Evolutionary conservation across 495 filamentous ascomycete genomes (phyloP).

Genomic region (Sordaria brevicollis): DNA sequence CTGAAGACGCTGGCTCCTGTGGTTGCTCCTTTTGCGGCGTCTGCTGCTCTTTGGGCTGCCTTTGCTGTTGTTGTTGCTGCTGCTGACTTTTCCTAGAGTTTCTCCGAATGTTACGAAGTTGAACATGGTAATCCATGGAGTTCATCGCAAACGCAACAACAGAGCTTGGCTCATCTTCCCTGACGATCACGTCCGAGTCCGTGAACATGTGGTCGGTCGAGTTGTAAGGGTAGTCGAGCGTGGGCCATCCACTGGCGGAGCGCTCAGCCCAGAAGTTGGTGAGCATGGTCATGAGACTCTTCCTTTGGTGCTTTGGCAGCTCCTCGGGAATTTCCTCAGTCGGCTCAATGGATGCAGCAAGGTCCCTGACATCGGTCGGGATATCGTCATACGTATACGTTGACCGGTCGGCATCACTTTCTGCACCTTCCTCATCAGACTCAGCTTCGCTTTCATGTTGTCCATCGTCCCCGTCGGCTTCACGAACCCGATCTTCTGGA

Average conservation of each 20-base stretch:
- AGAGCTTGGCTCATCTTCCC: conserved; percentile 95
- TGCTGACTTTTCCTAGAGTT: background rate
- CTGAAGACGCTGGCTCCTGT: conserved; percentile 4
- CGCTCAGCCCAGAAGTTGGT: conserved; percentile 98
- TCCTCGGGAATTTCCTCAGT: conserved; percentile 57
- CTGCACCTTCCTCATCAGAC: conserved; percentile 61
- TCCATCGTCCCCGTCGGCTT: conserved; percentile 40
- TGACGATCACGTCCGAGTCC: conserved; percentile 95
- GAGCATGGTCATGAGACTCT: conserved; percentile 85
- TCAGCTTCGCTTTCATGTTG: conserved; percentile 41
- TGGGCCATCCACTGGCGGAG: conserved; percentile 91
- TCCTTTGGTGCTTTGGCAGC: conserved; percentile 82
- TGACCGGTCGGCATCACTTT: conserved; percentile 59
- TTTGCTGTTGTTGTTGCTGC: background rate
- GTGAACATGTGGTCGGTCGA: conserved; percentile 89
- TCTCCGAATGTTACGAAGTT: conserved; percentile 58
- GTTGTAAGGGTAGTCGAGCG: conserved; percentile 84
- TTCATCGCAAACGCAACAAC: conserved; percentile 86
- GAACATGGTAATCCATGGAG: conserved; percentile 72
- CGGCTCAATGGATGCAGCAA: conserved; percentile 55
- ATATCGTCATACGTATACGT: conserved; percentile 47
- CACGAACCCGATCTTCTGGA: conserved; percentile 31
- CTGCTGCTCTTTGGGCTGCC: conserved; percentile 4
- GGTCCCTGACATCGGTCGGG: conserved; percentile 35
- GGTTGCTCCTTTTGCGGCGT: conserved; percentile 31